These are phyloP conservation scores for Mycena filopes DNA, from an alignment of 768 basidiomycete species.

Conservation along the genomic window DNA sequence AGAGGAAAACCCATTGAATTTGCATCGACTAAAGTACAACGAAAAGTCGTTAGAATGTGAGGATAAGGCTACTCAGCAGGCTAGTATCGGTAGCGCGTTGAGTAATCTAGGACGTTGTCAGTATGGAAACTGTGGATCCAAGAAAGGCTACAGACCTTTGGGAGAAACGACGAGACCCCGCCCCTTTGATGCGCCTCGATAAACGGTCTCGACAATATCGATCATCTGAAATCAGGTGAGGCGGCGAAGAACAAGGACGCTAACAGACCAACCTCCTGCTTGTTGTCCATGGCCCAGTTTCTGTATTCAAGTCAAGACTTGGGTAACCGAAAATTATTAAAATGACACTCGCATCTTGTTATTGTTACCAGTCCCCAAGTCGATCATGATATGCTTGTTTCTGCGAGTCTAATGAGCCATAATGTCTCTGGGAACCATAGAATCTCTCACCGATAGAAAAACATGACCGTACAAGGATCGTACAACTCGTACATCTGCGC, in stretches of 20 bases:
- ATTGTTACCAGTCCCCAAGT: constrained; percentile 99
- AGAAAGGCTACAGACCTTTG: constrained; percentile 69
- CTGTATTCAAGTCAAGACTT: constrained; percentile 51
- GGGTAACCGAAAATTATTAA: not conserved
- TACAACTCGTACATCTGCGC: constrained; percentile 97
- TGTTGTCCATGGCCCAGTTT: constrained; percentile 99
- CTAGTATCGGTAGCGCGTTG: constrained; percentile 83
- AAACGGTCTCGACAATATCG: constrained; percentile 98
- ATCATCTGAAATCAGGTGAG: constrained; percentile 89
- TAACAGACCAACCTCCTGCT: constrained; percentile 81
- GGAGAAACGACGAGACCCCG: constrained; percentile 98
- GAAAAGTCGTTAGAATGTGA: no score
- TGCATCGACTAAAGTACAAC: not conserved
- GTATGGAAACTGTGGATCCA: constrained; percentile 14
- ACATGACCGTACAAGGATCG: constrained; percentile 97
- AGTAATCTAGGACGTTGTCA: constrained; percentile 67
- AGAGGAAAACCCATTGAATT: no score
- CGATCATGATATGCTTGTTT: constrained; percentile 99
- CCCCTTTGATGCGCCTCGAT: constrained; percentile 97
- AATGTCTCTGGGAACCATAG: no score
- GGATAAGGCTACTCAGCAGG: not conserved
- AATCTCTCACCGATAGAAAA: constrained; percentile 94
- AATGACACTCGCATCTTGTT: constrained; percentile 90
- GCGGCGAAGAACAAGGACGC: no score
- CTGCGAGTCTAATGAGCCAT: constrained; percentile 53